Evolutionary conservation across 768 basidiomycete genomes (phyloP), one percentile per base, ranked within the genome.

Genomic region (Strobilomyces confusus): DNA sequence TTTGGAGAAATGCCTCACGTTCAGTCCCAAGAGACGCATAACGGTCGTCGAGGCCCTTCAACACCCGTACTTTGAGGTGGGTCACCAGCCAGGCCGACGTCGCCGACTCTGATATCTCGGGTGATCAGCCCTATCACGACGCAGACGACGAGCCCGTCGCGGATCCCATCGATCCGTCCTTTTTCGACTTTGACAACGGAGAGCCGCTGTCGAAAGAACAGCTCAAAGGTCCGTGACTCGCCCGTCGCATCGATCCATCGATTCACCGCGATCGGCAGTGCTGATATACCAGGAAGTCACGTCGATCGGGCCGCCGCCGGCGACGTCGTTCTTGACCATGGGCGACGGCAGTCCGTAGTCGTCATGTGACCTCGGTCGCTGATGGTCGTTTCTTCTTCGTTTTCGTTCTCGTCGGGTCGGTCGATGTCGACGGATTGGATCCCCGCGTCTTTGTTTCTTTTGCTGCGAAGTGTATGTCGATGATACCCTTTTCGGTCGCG

Each of bases 91-190:
- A 36, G 17, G 22, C 29, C 36, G 4, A 15, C 33, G 2, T 22
- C 44, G 5, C 15, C 7, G 5, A 15, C 22, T 13, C 4, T 20
- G 15, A 19, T n/a, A 33, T 12, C 33, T n/a, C n/a, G n/a, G n/a
- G 33, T 12, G 14, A 33, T 5, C 22, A 49, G 88, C 84, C 90
- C 1, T 93, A 94, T 61, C 92, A 95, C 57, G 94, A 95, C 63
- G 82, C 87, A 7, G 81, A 83, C 13, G 94, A 98, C 65, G 94
- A 97, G 65, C 94, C 95, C 0, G 80, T 81, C 2, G 92, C 94
- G 1, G 76, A 81, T 57, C 80, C 82, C 1, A 75, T 90, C 30
- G 84, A 89, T 48, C 84, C 90, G 0, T 80, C 80, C 1, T 92
- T 91, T 70, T 92, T 92, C 62, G 83, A 92, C 58, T 92, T 92